Conservation (phyloP, 495 filamentous ascomycete genomes). For the Penicillium desertorum region DNA sequence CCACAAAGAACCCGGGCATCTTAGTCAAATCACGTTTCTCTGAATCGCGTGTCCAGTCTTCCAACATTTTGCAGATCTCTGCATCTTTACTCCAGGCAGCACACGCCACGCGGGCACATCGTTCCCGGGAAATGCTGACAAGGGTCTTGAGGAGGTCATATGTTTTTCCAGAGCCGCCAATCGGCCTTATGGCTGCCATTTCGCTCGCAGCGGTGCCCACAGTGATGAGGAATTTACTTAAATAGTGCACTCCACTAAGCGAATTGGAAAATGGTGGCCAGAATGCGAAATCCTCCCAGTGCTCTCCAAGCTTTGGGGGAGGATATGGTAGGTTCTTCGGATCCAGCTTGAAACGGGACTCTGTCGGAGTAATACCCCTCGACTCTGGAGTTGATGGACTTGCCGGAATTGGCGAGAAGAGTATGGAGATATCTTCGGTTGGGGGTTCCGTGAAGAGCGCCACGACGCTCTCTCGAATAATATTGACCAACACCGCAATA, state of each 20-base stretch:
- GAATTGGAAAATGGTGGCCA: slow-evolving; percentile 94
- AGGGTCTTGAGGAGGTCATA: slow-evolving; percentile 68
- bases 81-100: slow-evolving; percentile 86
- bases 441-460: slow-evolving; percentile 87
- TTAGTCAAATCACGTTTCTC: slow-evolving; percentile 82
- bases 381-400: slow-evolving; percentile 68
- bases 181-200: slow-evolving; percentile 70
- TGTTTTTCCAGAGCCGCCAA: slow-evolving; percentile 55
- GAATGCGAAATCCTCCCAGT: slow-evolving; percentile 94
- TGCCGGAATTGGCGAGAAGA: slow-evolving; percentile 74
- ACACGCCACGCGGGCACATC: slow-evolving; percentile 75
- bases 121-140: slow-evolving; percentile 76
- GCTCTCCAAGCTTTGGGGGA: slow-evolving; percentile 70
- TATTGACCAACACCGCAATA: slow-evolving; percentile 71
- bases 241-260: slow-evolving; percentile 80
- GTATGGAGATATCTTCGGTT: slow-evolving; percentile 80
- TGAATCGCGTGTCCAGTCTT: slow-evolving; percentile 82
- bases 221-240: slow-evolving; percentile 73
- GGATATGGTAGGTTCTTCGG: slow-evolving; percentile 73
- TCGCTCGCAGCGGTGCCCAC: slow-evolving; percentile 84
- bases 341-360: slow-evolving; percentile 76
- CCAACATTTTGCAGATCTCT: slow-evolving; percentile 81
- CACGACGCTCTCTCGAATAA: slow-evolving; percentile 75
- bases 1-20: slow-evolving; percentile 79
- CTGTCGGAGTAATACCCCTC: slow-evolving; percentile 49